A percentile compares a stretch with the other conserved stretches of the same genome.
phyloP scores from a whole-genome alignment of 805 yeast species.

The Candida methanosorbosa region DNA sequence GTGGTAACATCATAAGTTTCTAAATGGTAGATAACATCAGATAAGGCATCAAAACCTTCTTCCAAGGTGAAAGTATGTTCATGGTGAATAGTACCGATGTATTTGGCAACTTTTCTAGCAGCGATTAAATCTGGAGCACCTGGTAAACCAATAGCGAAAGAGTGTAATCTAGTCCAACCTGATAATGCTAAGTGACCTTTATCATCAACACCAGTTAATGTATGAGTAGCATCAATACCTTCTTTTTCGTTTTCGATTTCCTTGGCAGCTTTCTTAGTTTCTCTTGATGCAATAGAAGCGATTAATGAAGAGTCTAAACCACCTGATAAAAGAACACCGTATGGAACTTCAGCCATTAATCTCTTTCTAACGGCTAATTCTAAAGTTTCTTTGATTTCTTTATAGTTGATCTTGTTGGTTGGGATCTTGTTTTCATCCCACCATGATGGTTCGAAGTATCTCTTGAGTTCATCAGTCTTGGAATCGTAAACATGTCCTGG shows the following conservation, averaged over 20 bases:
- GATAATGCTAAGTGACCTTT: conserved; percentile 72
- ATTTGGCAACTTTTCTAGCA: conserved; percentile 93
- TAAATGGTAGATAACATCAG: conserved; percentile 90
- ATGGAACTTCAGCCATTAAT: conserved; percentile 99
- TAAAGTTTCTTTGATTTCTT: conserved; percentile 63
- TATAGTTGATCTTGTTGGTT: conserved; percentile 64
- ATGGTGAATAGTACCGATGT: conserved; percentile 93
- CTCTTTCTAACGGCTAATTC: conserved; percentile 97
- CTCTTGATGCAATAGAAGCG: conserved; percentile 96
- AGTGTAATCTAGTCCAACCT: conserved; percentile 77
- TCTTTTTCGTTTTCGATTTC: conserved; percentile 32
- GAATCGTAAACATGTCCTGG: conserved; percentile 98
- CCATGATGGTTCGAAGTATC: conserved; percentile 93
- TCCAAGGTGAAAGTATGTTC: conserved; percentile 95
- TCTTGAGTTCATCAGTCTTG: conserved; percentile 69
- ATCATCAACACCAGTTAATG: conserved; percentile 89
- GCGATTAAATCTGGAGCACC: conserved; percentile 97
- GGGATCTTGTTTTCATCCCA: conserved; percentile 80
- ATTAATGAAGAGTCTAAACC: conserved; percentile 96
- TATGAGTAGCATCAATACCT: conserved; percentile 55
- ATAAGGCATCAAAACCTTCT: conserved; percentile 93
- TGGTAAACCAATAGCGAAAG: conserved; percentile 95
- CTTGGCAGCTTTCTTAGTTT: conserved; percentile 71
- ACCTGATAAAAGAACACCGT: conserved; percentile 95
- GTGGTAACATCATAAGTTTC: conserved; percentile 99